A percentile compares a stretch with the other conserved stretches of the same genome.
Conservation (phyloP, 345 rosid genomes). For the Leavenworthia alabamica region DNA sequence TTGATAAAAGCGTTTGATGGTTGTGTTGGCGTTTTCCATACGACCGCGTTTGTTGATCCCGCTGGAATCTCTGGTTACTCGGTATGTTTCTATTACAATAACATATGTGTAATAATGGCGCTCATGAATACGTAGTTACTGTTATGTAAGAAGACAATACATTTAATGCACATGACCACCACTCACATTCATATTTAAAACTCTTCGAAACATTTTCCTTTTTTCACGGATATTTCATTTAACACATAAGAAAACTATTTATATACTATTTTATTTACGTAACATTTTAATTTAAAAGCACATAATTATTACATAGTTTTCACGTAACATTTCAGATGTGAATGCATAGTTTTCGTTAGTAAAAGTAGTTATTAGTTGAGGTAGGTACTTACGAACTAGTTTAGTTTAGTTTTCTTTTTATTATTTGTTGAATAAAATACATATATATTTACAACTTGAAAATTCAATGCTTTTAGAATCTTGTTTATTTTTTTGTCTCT, state of each 20-base stretch:
- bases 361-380: slow-evolving; percentile 27
- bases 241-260: too few species aligned
- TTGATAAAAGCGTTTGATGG: slow-evolving; percentile 62
- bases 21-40: slow-evolving; percentile 85
- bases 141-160: not conserved
- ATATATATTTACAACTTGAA: too few species aligned
- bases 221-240: too few species aligned
- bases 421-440: slow-evolving; percentile 6
- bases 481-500: slow-evolving; percentile 1
- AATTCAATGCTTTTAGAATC: too few species aligned
- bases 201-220: too few species aligned
- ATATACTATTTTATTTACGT: too few species aligned
- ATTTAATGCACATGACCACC: not conserved
- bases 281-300: too few species aligned
- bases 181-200: too few species aligned
- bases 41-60: slow-evolving; percentile 67
- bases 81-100: slow-evolving; percentile 31
- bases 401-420: too few species aligned
- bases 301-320: not conserved
- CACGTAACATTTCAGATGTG: not conserved
- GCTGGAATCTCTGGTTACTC: slow-evolving; percentile 92
- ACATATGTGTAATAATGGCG: not conserved
- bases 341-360: too few species aligned
- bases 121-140: not conserved
- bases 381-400: slow-evolving; percentile 16